phyloP scores from a whole-genome alignment of 2,329 filamentous ascomycete genomes.

The Colletotrichum brevisporum region DNA sequence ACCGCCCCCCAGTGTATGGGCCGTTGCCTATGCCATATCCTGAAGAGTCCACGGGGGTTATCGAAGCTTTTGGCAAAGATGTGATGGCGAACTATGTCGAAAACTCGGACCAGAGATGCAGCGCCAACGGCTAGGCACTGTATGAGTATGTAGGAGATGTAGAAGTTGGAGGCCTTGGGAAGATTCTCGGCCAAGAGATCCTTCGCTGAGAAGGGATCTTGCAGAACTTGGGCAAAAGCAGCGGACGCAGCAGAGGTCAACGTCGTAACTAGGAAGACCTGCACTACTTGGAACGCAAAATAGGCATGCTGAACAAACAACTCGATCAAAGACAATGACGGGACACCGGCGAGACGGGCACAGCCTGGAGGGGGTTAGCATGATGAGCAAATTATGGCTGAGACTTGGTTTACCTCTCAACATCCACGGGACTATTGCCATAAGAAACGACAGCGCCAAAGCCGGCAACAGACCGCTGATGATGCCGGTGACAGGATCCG shows the following conservation, averaged over 20 bases:
- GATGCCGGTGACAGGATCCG: constrained; percentile 78
- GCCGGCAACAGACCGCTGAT: constrained; percentile 88
- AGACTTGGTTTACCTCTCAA: constrained; percentile 71
- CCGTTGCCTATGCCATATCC: constrained; percentile 80
- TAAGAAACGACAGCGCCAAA: constrained; percentile 83
- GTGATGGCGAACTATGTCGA: constrained; percentile 70
- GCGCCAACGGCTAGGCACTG: constrained; percentile 88
- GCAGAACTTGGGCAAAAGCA: constrained; percentile 69
- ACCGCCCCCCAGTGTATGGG: constrained; percentile 88
- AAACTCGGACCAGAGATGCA: constrained; percentile 78
- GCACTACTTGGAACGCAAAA: constrained; percentile 84
- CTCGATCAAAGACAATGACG: constrained; percentile 80
- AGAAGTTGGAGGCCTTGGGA: constrained; percentile 87
- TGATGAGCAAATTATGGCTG: background rate
- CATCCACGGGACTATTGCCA: constrained; percentile 84
- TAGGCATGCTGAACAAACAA: constrained; percentile 84
- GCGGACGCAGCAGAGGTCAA: constrained; percentile 80
- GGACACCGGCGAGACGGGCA: constrained; percentile 78
- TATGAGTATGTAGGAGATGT: constrained; percentile 92
- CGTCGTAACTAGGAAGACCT: constrained; percentile 88
- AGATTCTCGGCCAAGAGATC: constrained; percentile 76
- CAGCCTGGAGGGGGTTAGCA: constrained; percentile 62
- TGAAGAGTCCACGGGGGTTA: constrained; percentile 85
- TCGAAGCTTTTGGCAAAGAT: constrained; percentile 81
- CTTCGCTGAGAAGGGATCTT: constrained; percentile 46